Evolutionary conservation across 2,329 filamentous ascomycete species (phyloP), one percentile per base, ranked within the genome.

Genomic region (Trichoderma brevicompactum): DNA sequence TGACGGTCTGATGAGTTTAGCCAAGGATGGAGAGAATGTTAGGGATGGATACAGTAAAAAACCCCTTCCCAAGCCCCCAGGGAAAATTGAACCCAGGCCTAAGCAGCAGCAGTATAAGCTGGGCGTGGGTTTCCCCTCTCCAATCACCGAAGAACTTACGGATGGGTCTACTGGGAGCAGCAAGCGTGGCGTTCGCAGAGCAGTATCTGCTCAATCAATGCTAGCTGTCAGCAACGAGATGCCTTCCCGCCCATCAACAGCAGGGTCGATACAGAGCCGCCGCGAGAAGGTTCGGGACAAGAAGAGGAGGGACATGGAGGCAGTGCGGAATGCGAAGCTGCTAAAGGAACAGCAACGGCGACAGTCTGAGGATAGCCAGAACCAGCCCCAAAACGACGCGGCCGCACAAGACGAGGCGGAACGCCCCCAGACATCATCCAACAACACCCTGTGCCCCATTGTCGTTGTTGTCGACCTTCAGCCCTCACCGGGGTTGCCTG

Each of bases 301-400:
- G 70, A 80, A 79, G 66, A 73, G 73, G 59, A 73, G 78, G 15
- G 79, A 81, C 40, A 74, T 81, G 65, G 78, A 80, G 64, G 74
- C 76, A 5, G 67, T 74, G 5, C 70, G 72, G 7, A 68, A 46
- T 17, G 69, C 69, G 5, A 73, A 71, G 13, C n/a, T 41, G 17
- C 62, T 71, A 17, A 71, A 69, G 28, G 69, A 53, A 13, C 23
- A 43, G 12, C 56, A 40, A 5, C 23, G 48, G 36, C 38, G 32
- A 13, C 44, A 46, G 46, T 44, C 49, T 12, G 59, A 46, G 3
- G 28, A 54, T 13, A 7, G 19, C 7, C 38, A 54, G 8, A 53
- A 46, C 15, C 55, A 54, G 40, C 15, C 41, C 2, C 15, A 12
- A 44, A 28, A 32, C 15, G 36, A 52, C 15, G 43, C 38, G 38